Evolutionary conservation across 2,329 filamentous ascomycete genomes (phyloP).

Genomic region (Cladosporium sphaerospermum): DNA sequence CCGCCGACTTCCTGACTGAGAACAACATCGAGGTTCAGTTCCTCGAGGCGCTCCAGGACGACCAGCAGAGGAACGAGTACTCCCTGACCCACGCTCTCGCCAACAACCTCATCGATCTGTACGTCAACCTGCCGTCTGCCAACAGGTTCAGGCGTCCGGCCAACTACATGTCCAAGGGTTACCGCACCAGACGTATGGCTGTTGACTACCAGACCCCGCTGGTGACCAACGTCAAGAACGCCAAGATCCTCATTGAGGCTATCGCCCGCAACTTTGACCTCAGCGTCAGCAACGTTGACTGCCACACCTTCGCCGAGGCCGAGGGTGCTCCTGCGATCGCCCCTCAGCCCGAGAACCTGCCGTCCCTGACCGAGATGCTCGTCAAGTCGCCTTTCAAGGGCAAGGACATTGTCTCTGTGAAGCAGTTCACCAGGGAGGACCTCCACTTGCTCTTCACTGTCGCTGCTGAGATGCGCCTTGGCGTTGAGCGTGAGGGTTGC

Average conservation of each 20-base stretch:
- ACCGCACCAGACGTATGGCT: slow-evolving; percentile 93
- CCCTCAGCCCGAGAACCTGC: slow-evolving; percentile 40
- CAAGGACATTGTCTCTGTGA: slow-evolving; percentile 84
- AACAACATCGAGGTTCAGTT: slow-evolving; percentile 90
- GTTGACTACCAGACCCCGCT: slow-evolving; percentile 96
- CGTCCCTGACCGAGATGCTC: slow-evolving; percentile 63
- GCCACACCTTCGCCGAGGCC: slow-evolving; percentile 65
- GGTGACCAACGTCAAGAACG: slow-evolving; percentile 98
- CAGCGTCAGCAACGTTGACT: slow-evolving; percentile 76
- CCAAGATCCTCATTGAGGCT: slow-evolving; percentile 92
- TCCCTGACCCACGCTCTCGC: slow-evolving; percentile 93
- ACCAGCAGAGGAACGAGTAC: slow-evolving; percentile 89
- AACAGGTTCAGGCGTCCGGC: slow-evolving; percentile 95
- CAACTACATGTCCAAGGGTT: slow-evolving; percentile 98
- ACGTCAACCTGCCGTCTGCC: slow-evolving; percentile 98
- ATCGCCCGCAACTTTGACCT: slow-evolving; percentile 84
- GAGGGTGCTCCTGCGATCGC: slow-evolving; percentile 26
- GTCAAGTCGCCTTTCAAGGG: slow-evolving; percentile 80
- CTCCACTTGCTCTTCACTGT: slow-evolving; percentile 93
- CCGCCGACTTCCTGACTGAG: slow-evolving; percentile 91
- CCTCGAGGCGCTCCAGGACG: slow-evolving; percentile 73
- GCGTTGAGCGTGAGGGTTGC: slow-evolving; percentile 85
- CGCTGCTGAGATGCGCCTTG: slow-evolving; percentile 93
- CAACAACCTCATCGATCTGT: slow-evolving; percentile 96
- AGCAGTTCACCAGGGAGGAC: slow-evolving; percentile 80